Evolutionary conservation across 441 rosid species (phyloP).

Genomic region (Flueggea neowawraea): DNA sequence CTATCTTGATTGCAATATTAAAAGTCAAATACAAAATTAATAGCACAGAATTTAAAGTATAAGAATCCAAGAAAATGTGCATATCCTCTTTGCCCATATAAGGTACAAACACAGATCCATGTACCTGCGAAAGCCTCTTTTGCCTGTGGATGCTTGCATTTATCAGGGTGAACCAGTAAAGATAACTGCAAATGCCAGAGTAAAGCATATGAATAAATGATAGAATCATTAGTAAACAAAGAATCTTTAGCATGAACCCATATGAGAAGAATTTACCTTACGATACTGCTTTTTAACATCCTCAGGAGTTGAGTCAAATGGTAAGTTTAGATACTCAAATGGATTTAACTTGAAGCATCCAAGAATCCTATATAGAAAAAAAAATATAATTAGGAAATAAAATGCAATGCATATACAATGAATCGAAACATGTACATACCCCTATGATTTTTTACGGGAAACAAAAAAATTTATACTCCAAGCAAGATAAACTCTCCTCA

Average conservation of each 20-base stretch:
- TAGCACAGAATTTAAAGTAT: neutral
- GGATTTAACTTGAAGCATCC: constrained; percentile 98
- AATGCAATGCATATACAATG: neutral
- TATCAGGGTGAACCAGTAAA: constrained; percentile 95
- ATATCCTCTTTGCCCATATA: neutral
- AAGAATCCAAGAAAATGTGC: neutral
- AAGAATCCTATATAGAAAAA: constrained; percentile 60
- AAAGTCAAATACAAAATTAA: no score
- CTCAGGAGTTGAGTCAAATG: constrained; percentile 69
- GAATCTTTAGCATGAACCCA: neutral
- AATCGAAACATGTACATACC: neutral
- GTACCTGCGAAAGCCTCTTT: constrained; percentile 96
- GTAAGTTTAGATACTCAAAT: constrained; percentile 76
- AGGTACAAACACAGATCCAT: constrained; percentile 1
- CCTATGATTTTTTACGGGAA: no score
- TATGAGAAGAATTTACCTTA: constrained; percentile 46
- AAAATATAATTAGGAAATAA: constrained; percentile 10
- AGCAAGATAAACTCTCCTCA: no score
- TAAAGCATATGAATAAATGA: constrained; percentile 16
- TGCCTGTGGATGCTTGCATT: constrained; percentile 98
- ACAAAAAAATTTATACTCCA: no score
- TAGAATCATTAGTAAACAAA: neutral
- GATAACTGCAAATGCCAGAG: constrained; percentile 50
- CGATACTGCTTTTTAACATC: constrained; percentile 90
- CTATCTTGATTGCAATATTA: no score